These are phyloP conservation scores for Tetraselmis chui DNA, from an alignment of 139 green algal genomes.

Conservation along the genomic window DNA sequence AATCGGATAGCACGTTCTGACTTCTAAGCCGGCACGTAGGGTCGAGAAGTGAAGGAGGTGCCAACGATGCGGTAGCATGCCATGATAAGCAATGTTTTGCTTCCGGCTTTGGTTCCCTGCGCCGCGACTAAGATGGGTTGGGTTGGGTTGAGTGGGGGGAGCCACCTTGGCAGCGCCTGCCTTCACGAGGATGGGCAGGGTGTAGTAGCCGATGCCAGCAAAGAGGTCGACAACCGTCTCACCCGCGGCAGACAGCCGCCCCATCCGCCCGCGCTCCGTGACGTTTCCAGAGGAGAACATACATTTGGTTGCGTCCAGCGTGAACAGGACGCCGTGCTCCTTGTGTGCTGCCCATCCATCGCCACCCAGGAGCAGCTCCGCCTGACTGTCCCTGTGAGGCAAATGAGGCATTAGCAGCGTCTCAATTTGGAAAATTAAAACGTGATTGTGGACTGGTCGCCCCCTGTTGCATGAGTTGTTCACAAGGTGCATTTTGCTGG, in stretches of 20 bases:
- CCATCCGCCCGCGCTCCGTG: constrained; percentile 64
- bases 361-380: constrained; percentile 35
- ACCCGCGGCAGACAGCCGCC: constrained; percentile 19
- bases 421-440: too few species aligned
- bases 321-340: constrained; percentile 54
- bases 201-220: constrained; percentile 77
- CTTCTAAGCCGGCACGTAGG: too few species aligned
- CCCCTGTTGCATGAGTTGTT: too few species aligned
- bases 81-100: too few species aligned
- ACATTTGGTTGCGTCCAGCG: constrained; percentile 62
- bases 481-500: too few species aligned
- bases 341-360: constrained; percentile 56
- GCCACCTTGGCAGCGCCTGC: constrained; percentile 22
- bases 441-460: too few species aligned
- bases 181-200: constrained; percentile 53
- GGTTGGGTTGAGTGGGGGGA: background rate
- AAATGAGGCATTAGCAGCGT: too few species aligned
- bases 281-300: constrained; percentile 73
- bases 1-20: too few species aligned
- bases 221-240: constrained; percentile 70
- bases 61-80: too few species aligned
- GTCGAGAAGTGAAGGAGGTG: too few species aligned
- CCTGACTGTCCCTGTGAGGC: constrained; percentile 39
- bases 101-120: too few species aligned
- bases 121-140: too few species aligned